A percentile compares a stretch with the other conserved stretches of the same genome.
These are phyloP conservation scores for Fusarium paranaense DNA, from an alignment of 2,329 filamentous ascomycete genomes.

Conservation along the genomic window DNA sequence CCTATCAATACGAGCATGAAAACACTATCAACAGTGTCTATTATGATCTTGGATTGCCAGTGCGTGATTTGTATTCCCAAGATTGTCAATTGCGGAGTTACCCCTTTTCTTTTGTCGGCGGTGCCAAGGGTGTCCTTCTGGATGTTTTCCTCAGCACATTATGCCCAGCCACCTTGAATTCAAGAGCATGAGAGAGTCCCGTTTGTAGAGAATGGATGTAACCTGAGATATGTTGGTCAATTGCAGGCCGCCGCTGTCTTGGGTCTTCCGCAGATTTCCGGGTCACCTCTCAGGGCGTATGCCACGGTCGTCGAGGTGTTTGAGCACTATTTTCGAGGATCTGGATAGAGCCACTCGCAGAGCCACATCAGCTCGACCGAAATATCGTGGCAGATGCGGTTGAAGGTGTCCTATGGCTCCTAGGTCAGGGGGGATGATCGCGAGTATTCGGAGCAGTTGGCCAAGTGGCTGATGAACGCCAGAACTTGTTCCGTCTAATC, in stretches of 20 bases:
- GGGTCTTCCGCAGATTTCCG: background rate
- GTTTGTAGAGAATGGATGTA: background rate
- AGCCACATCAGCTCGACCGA: no score
- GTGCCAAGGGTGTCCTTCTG: background rate
- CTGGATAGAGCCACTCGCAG: background rate
- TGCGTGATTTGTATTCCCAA: background rate
- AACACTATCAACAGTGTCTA: background rate
- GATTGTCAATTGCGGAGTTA: background rate
- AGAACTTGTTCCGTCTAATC: background rate
- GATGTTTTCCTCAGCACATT: background rate
- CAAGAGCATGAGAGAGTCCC: background rate
- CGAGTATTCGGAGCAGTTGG: background rate
- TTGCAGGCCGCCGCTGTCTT: background rate
- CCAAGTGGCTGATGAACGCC: background rate
- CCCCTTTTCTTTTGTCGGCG: background rate
- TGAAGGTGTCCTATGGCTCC: background rate
- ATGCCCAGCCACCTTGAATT: background rate
- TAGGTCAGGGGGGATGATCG: background rate
- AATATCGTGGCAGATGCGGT: no score
- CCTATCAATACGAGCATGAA: background rate
- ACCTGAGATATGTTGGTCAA: background rate
- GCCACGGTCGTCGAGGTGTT: background rate
- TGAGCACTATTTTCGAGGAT: background rate
- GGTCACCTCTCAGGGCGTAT: background rate
- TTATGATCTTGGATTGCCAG: background rate